These are phyloP conservation scores for Penicillium egyptiacum DNA, from an alignment of 495 filamentous ascomycete species.

Conservation along the genomic window DNA sequence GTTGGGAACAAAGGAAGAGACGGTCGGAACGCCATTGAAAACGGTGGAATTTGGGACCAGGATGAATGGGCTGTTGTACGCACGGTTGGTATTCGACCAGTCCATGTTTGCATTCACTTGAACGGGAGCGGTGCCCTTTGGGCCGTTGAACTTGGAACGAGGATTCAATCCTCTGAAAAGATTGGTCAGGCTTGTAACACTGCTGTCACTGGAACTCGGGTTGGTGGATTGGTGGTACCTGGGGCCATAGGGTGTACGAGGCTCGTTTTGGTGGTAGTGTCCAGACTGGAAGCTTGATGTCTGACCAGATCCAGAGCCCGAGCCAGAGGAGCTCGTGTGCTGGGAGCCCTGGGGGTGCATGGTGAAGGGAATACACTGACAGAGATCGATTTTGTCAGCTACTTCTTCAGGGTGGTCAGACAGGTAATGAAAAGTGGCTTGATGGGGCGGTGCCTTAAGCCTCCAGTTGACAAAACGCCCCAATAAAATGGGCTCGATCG, in stretches of 20 bases:
- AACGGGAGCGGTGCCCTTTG: slow-evolving; percentile 26
- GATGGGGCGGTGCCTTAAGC: neutral
- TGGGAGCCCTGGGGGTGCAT: slow-evolving; percentile 39
- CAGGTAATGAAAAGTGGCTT: neutral
- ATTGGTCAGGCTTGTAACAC: slow-evolving; percentile 20
- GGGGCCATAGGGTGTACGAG: slow-evolving; percentile 32
- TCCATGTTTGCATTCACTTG: slow-evolving; percentile 33
- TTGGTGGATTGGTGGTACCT: slow-evolving; percentile 22
- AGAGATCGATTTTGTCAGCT: neutral
- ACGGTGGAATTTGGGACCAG: slow-evolving; percentile 32
- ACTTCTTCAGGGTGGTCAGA: neutral
- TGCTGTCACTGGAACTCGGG: slow-evolving; percentile 17
- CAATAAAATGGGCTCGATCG: neutral
- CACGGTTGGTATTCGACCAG: slow-evolving; percentile 27
- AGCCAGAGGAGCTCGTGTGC: slow-evolving; percentile 35
- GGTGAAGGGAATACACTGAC: slow-evolving; percentile 12
- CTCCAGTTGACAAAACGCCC: neutral
- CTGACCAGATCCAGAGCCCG: slow-evolving; percentile 29
- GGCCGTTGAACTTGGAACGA: slow-evolving; percentile 26
- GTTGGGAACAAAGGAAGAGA: slow-evolving; percentile 26
- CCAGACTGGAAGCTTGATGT: slow-evolving; percentile 20
- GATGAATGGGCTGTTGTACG: slow-evolving; percentile 34
- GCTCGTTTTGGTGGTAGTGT: slow-evolving; percentile 24
- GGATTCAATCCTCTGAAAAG: slow-evolving; percentile 26
- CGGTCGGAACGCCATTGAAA: slow-evolving; percentile 27